These are phyloP conservation scores for Boletus rex-veris DNA, from an alignment of 768 basidiomycete genomes.

Conservation along the genomic window DNA sequence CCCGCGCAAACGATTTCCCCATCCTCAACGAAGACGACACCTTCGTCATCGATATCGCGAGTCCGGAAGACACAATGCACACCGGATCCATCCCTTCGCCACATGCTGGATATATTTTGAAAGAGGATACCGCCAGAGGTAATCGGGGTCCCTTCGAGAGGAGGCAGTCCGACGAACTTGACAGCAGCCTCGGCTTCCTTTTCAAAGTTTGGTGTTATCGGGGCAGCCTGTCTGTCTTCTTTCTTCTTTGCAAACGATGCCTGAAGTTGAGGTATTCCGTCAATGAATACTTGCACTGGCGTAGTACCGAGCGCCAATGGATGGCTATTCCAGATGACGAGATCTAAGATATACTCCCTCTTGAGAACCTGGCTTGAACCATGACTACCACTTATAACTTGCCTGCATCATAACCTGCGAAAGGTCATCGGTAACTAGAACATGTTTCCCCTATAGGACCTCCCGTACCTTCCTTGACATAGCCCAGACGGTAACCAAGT, in stretches of 20 bases:
- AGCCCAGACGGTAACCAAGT: slow-evolving; percentile 80
- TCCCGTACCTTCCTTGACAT: slow-evolving; percentile 51
- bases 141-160: slow-evolving; percentile 42
- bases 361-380: neutral
- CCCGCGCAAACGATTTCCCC: slow-evolving; percentile 55
- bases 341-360: slow-evolving; percentile 30
- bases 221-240: slow-evolving; percentile 45
- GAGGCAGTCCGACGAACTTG: slow-evolving; percentile 65
- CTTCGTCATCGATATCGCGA: slow-evolving; percentile 12
- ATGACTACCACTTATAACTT: neutral
- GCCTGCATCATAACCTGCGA: slow-evolving; percentile 65
- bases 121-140: slow-evolving; percentile 45
- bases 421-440: neutral
- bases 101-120: slow-evolving; percentile 45
- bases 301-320: slow-evolving; percentile 78
- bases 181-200: slow-evolving; percentile 56
- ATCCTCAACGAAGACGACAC: slow-evolving; percentile 44
- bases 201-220: slow-evolving; percentile 55
- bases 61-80: slow-evolving; percentile 16
- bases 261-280: slow-evolving; percentile 67
- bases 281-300: slow-evolving; percentile 77
- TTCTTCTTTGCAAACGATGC: slow-evolving; percentile 44
- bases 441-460: neutral
- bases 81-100: slow-evolving; percentile 22
- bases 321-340: slow-evolving; percentile 70